phyloP scores from a whole-genome alignment of 2,329 filamentous ascomycete species.

The Exophiala spinifera region DNA sequence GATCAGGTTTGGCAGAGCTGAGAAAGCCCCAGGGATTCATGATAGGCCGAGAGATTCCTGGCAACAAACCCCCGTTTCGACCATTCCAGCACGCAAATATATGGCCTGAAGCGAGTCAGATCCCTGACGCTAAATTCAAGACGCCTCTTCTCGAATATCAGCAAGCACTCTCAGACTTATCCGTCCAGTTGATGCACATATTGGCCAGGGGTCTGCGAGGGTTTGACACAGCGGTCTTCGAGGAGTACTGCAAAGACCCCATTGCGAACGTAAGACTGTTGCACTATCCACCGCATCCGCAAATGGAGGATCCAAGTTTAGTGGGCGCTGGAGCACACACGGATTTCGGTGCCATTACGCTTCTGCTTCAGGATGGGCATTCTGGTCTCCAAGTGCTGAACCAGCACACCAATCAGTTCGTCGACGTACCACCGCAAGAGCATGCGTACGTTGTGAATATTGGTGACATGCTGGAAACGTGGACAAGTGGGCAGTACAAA shows the following conservation, averaged over 20 bases:
- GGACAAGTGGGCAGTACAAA: conserved; percentile 54
- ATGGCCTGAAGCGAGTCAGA: conserved; percentile 10
- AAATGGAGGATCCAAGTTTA: conserved; percentile 20
- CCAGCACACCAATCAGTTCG: conserved; percentile 44
- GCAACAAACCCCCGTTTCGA: conserved; percentile 23
- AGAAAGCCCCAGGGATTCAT: conserved; percentile 27
- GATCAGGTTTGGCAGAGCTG: neutral
- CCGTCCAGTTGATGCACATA: conserved; percentile 28
- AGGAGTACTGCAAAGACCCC: conserved; percentile 29
- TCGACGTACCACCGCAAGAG: conserved; percentile 43
- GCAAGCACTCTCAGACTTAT: conserved; percentile 10
- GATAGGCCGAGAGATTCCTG: conserved; percentile 26
- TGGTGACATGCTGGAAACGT: conserved; percentile 22
- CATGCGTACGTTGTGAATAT: conserved; percentile 50
- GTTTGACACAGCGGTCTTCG: conserved; percentile 34
- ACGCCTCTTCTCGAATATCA: conserved; percentile 20
- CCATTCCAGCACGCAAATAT: conserved; percentile 21
- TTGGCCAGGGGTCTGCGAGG: conserved; percentile 50
- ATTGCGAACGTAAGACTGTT: conserved; percentile 31
- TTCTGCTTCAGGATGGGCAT: conserved; percentile 52
- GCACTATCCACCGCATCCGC: conserved; percentile 33
- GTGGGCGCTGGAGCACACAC: conserved; percentile 35
- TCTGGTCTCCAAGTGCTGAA: conserved; percentile 54
- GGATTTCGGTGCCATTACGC: conserved; percentile 57
- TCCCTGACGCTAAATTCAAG: conserved; percentile 13